phyloP scores from a whole-genome alignment of 1,139 yeast species.

The Sporopachydermia cereana region DNA sequence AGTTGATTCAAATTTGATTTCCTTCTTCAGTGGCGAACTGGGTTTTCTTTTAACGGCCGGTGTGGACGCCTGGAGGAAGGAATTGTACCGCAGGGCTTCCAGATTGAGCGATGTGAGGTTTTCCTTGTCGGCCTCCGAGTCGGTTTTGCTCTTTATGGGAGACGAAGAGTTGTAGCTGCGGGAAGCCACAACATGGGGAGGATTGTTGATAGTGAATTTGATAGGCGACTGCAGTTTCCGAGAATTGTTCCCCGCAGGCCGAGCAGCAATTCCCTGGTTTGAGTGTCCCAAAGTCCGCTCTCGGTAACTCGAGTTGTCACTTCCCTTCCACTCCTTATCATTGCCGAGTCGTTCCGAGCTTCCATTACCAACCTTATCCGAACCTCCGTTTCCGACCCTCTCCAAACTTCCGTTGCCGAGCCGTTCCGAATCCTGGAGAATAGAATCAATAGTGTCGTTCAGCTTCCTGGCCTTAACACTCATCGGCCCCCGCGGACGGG shows the following conservation, averaged over 20 bases:
- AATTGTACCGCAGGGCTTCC: background rate
- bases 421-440: constrained; percentile 1
- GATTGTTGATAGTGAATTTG: background rate
- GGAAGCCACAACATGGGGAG: too few species aligned
- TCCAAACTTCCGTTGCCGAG: background rate
- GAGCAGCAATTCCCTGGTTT: background rate
- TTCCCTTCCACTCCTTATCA: background rate
- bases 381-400: too few species aligned
- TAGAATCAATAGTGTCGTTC: background rate
- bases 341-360: too few species aligned
- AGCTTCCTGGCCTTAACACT: background rate
- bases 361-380: too few species aligned
- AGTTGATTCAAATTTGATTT: background rate
- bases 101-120: background rate
- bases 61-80: constrained; percentile 3
- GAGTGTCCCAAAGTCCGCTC: background rate
- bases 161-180: background rate
- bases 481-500: background rate
- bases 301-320: background rate
- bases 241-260: background rate
- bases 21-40: background rate
- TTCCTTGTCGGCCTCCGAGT: background rate
- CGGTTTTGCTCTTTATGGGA: background rate
- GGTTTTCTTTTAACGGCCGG: background rate
- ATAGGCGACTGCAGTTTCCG: background rate